phyloP scores from a whole-genome alignment of 192 early-diverging fungal genomes.

The Umbelopsis isabellina region DNA sequence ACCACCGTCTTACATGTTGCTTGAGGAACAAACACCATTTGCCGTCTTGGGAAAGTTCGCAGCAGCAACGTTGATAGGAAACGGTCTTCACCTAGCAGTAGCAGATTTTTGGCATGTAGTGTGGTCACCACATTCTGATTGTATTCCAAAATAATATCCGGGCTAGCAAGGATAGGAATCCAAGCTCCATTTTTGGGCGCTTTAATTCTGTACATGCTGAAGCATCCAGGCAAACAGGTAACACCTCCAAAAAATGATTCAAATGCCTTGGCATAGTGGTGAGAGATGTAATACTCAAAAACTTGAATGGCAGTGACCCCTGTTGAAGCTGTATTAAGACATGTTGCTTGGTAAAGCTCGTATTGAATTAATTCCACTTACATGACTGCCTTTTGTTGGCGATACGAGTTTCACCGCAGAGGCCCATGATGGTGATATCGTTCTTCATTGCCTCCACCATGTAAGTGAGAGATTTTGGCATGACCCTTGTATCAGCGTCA shows the following conservation, averaged over 20 bases:
- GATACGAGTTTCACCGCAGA: slow-evolving; percentile 97
- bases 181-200: slow-evolving; percentile 67
- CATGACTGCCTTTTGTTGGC: slow-evolving; percentile 87
- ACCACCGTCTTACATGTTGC: slow-evolving; percentile 84
- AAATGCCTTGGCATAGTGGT: slow-evolving; percentile 93
- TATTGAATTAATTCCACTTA: slow-evolving; percentile 41
- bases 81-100: slow-evolving; percentile 86
- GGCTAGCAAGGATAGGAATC: slow-evolving; percentile 86
- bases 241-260: slow-evolving; percentile 95
- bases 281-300: slow-evolving; percentile 95
- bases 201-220: slow-evolving; percentile 96
- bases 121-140: slow-evolving; percentile 79
- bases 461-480: slow-evolving; percentile 73
- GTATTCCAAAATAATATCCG: slow-evolving; percentile 81
- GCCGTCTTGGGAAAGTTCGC: slow-evolving; percentile 79
- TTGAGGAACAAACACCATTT: slow-evolving; percentile 84
- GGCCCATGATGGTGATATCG: slow-evolving; percentile 90
- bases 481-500: slow-evolving; percentile 90
- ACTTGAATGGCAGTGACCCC: slow-evolving; percentile 89
- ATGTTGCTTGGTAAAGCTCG: not conserved
- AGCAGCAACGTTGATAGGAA: slow-evolving; percentile 87
- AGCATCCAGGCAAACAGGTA: slow-evolving; percentile 95
- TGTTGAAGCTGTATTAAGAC: not conserved
- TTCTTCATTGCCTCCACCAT: slow-evolving; percentile 95
- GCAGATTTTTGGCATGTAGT: slow-evolving; percentile 82